Conservation (phyloP, 345 rosid species). For the Citropsis articulata region DNA sequence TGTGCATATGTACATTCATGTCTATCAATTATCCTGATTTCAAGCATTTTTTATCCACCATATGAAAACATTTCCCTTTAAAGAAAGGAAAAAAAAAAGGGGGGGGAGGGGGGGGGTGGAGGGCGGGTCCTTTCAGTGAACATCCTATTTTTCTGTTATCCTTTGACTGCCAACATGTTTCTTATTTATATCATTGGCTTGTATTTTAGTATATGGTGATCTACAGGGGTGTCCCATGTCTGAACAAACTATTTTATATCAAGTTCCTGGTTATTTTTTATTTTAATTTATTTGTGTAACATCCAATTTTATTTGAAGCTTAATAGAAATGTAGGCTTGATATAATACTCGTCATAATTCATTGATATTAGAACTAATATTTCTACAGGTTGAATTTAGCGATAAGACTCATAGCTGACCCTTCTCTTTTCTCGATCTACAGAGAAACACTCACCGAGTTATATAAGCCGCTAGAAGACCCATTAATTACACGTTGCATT, state of each 20-base stretch:
- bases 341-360: neutral
- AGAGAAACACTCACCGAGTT: conserved; percentile 65
- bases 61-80: neutral
- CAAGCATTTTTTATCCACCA: neutral
- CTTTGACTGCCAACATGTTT: neutral
- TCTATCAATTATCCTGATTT: neutral
- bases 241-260: neutral
- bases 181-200: neutral
- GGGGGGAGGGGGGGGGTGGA: too few relatives aligned
- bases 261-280: neutral
- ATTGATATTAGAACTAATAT: neutral
- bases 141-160: neutral
- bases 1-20: neutral
- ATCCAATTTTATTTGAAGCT: neutral
- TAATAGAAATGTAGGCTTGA: neutral
- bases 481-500: conserved; percentile 62
- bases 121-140: neutral
- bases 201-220: neutral
- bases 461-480: conserved; percentile 74
- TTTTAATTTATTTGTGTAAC: neutral
- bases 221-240: neutral
- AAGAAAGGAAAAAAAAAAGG: neutral
- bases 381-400: too few relatives aligned
- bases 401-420: conserved; percentile 12
- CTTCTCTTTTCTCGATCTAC: conserved; percentile 14